These are phyloP conservation scores for Cladophialophora carrionii DNA, from an alignment of 2,329 filamentous ascomycete species.

Conservation along the genomic window DNA sequence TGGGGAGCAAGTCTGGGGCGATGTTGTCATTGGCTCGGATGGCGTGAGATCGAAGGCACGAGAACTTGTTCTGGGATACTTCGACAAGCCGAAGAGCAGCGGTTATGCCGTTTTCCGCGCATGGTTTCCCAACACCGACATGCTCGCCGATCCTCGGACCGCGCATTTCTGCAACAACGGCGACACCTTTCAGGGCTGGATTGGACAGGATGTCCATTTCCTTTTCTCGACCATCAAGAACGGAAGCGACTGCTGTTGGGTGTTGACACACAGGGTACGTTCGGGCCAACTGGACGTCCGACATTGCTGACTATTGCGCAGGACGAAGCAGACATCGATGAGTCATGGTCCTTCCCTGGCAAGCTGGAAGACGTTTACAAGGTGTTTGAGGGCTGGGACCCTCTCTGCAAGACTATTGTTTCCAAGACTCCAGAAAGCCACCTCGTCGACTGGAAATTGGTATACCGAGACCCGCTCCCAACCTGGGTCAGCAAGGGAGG, in stretches of 20 bases:
- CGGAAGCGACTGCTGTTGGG: conserved; percentile 36
- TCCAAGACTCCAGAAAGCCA: conserved; percentile 36
- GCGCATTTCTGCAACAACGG: conserved; percentile 36
- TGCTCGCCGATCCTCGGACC: conserved; percentile 33
- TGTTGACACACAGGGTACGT: conserved; percentile 34
- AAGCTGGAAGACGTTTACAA: conserved; percentile 55
- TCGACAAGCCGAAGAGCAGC: conserved; percentile 42
- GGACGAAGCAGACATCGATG: conserved; percentile 58
- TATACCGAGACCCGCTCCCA: conserved; percentile 34
- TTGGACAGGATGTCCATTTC: conserved; percentile 49
- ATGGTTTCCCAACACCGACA: conserved; percentile 43
- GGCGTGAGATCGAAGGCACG: conserved; percentile 34
- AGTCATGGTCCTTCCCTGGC: conserved; percentile 55
- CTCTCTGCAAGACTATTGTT: conserved; percentile 42
- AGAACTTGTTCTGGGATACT: conserved; percentile 39
- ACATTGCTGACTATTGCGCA: conserved; percentile 4
- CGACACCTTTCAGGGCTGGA: conserved; percentile 37
- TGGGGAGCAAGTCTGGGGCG: conserved; percentile 49
- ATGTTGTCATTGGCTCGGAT: conserved; percentile 33
- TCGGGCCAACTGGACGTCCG: not conserved
- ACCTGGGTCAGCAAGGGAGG: conserved; percentile 46
- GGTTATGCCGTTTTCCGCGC: conserved; percentile 42
- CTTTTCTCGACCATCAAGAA: conserved; percentile 37
- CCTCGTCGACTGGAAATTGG: conserved; percentile 34
- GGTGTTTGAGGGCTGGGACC: conserved; percentile 58